Evolutionary conservation across 805 yeast genomes (phyloP).

Genomic region (Saturnispora dispora): DNA sequence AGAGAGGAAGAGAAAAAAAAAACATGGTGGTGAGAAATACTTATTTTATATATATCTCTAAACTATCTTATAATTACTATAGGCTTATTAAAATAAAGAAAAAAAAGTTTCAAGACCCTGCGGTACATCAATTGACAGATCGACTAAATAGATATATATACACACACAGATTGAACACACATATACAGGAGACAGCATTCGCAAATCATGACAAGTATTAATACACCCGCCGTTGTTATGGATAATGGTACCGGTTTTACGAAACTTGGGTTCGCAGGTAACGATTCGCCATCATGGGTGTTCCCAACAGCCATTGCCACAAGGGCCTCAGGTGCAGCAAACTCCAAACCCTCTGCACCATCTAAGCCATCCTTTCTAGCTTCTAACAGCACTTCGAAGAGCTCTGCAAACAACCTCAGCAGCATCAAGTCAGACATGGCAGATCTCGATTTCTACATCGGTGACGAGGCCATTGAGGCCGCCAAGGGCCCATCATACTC

Average conservation of each 20-base stretch:
- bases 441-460: slow-evolving; percentile 89
- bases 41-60: no score
- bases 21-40: no score
- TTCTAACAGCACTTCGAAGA: slow-evolving; percentile 21
- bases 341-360: slow-evolving; percentile 33
- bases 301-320: slow-evolving; percentile 97
- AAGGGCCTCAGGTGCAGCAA: slow-evolving; percentile 36
- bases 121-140: no score
- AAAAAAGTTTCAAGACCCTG: no score
- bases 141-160: no score
- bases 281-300: slow-evolving; percentile 94
- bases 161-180: background rate
- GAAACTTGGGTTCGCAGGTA: slow-evolving; percentile 96
- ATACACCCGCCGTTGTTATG: slow-evolving; percentile 93
- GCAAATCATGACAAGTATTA: slow-evolving; percentile 45
- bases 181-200: background rate
- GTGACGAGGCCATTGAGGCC: slow-evolving; percentile 88
- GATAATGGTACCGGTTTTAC: slow-evolving; percentile 97
- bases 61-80: no score
- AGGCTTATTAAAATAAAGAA: no score
- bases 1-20: no score
- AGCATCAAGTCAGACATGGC: slow-evolving; percentile 52
- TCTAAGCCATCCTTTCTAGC: slow-evolving; percentile 39
- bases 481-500: slow-evolving; percentile 88
- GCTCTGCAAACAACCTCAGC: slow-evolving; percentile 9